These are phyloP conservation scores for Termitomyces sp. DNA, from an alignment of 768 basidiomycete species.

Conservation along the genomic window DNA sequence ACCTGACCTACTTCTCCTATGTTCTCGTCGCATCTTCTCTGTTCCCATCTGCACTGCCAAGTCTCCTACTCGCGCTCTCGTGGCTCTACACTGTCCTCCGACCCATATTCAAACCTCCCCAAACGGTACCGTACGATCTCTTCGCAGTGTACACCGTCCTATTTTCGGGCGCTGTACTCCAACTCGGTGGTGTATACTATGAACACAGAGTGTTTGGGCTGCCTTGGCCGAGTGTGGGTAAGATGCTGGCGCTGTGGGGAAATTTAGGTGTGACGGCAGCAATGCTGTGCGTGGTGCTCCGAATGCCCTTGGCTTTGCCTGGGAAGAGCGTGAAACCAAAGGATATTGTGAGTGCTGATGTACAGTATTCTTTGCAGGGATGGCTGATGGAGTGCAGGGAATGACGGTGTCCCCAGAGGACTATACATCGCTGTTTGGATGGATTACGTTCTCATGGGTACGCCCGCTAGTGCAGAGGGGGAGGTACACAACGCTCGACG, in stretches of 20 bases:
- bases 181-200: constrained; percentile 50
- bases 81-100: constrained; percentile 68
- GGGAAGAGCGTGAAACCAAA: constrained; percentile 40
- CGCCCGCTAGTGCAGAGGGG: constrained; percentile 56
- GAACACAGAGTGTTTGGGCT: constrained; percentile 37
- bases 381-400: constrained; percentile 33
- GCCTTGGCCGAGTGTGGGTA: constrained; percentile 31
- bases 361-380: not conserved
- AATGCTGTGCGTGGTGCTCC: constrained; percentile 40
- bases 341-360: constrained; percentile 50
- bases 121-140: constrained; percentile 60
- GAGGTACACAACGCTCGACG: constrained; percentile 50
- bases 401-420: constrained; percentile 63
- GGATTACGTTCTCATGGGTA: constrained; percentile 72
- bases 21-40: constrained; percentile 29
- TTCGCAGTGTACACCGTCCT: constrained; percentile 51
- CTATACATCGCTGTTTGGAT: constrained; percentile 64
- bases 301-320: constrained; percentile 67
- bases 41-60: constrained; percentile 26
- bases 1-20: constrained; percentile 60
- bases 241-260: constrained; percentile 21
- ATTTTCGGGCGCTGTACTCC: constrained; percentile 37
- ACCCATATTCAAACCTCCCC: constrained; percentile 42
- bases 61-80: constrained; percentile 42
- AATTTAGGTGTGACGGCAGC: constrained; percentile 40